These are phyloP conservation scores for Tolypocladium album DNA, from an alignment of 2,329 filamentous ascomycete genomes.

Conservation along the genomic window DNA sequence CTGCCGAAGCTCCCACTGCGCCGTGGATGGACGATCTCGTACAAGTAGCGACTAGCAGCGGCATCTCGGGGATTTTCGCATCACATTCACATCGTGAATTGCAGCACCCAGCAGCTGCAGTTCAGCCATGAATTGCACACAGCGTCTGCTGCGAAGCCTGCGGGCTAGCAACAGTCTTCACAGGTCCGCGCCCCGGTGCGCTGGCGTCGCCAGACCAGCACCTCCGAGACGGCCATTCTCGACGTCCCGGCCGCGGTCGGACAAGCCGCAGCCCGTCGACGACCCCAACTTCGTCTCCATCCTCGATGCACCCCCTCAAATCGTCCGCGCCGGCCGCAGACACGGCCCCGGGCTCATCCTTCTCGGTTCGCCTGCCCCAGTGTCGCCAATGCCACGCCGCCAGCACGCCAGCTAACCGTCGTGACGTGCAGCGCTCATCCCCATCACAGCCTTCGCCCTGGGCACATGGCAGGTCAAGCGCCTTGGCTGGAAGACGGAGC, in stretches of 20 bases:
- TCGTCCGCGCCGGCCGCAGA: slow-evolving; percentile 61
- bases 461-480: slow-evolving; percentile 95
- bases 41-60: neutral
- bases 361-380: slow-evolving; percentile 40
- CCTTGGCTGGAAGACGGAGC: slow-evolving; percentile 84
- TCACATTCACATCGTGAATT: neutral
- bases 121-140: slow-evolving; percentile 16
- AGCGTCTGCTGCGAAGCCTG: slow-evolving; percentile 14
- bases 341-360: slow-evolving; percentile 77
- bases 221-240: slow-evolving; percentile 5
- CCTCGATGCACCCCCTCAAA: slow-evolving; percentile 71
- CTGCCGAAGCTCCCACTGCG: neutral
- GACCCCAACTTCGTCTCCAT: slow-evolving; percentile 74
- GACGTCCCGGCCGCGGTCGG: slow-evolving; percentile 8
- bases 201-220: slow-evolving; percentile 1
- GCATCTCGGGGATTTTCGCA: neutral
- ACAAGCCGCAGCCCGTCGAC: slow-evolving; percentile 47
- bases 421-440: slow-evolving; percentile 57
- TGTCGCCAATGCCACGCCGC: neutral
- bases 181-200: slow-evolving; percentile 1
- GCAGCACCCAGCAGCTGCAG: neutral
- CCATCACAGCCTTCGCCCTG: slow-evolving; percentile 78
- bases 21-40: neutral
- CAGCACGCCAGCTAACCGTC: neutral
- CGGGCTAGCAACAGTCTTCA: slow-evolving; percentile 3